Percentiles rank a stretch among this genome's conserved stretches.
Conservation (phyloP, 2,329 filamentous ascomycete species). For the Microcyclospora tardicrescens region DNA sequence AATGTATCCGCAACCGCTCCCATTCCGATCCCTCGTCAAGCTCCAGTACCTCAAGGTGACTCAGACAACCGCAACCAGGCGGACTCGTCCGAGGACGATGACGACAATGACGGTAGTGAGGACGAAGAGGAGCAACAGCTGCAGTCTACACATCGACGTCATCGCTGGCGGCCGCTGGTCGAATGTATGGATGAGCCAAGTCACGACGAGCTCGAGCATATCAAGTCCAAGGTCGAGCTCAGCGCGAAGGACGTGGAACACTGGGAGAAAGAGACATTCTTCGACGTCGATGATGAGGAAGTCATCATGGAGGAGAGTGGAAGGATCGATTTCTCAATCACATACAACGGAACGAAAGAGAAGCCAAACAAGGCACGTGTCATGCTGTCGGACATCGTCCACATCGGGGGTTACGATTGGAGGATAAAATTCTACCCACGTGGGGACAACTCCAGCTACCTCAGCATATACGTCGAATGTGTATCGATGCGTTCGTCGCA, state of each 20-base stretch:
- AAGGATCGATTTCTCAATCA: constrained; percentile 46
- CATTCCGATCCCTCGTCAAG: not conserved
- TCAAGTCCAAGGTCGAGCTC: constrained; percentile 37
- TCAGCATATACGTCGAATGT: constrained; percentile 51
- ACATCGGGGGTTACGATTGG: constrained; percentile 49
- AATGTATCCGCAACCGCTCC: not conserved
- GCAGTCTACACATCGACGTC: not conserved
- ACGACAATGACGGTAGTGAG: constrained; percentile 11
- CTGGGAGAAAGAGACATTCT: constrained; percentile 46
- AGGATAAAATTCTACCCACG: constrained; percentile 52
- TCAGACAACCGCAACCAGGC: constrained; percentile 1
- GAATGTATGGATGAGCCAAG: constrained; percentile 45
- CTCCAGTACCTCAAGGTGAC: not conserved
- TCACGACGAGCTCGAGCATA: constrained; percentile 46
- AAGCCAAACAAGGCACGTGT: constrained; percentile 45
- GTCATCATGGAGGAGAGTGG: constrained; percentile 40
- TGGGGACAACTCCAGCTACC: constrained; percentile 44
- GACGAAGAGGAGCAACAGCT: constrained; percentile 17
- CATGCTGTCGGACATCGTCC: constrained; percentile 45
- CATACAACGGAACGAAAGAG: constrained; percentile 48
- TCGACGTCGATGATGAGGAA: constrained; percentile 45
- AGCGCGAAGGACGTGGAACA: constrained; percentile 46
- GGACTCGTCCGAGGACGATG: constrained; percentile 5
- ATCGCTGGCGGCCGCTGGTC: constrained; percentile 29
- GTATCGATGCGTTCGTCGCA: constrained; percentile 30